Evolutionary conservation across 352 stramenopile genomes (phyloP).

Genomic region (Phytophthora quininea): DNA sequence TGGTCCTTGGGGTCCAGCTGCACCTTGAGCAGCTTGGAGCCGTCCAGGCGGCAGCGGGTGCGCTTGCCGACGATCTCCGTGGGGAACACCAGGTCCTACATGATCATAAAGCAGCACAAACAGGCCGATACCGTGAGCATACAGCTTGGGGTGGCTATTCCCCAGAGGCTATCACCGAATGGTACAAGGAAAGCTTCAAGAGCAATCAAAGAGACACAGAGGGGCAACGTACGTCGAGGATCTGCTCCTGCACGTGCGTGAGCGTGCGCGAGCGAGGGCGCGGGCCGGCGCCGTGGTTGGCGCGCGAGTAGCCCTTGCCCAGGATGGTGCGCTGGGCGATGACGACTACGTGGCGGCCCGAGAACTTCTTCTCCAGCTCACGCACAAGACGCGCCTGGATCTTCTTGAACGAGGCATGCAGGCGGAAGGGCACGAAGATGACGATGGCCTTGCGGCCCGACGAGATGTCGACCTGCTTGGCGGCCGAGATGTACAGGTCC

Average conservation of each 20-base stretch:
- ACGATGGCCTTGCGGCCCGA: conserved; percentile 97
- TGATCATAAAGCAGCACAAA: conserved; percentile 23
- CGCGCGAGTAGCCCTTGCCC: conserved; percentile 96
- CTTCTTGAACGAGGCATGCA: conserved; percentile 98
- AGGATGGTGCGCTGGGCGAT: conserved; percentile 99
- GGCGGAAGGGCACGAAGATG: conserved; percentile 98
- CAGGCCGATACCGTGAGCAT: conserved; percentile 66
- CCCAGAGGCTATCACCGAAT: conserved; percentile 90
- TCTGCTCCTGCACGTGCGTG: conserved; percentile 98
- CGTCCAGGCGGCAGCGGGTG: conserved; percentile 97
- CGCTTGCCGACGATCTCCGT: conserved; percentile 99
- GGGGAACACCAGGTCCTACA: conserved; percentile 98
- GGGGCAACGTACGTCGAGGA: conserved; percentile 94
- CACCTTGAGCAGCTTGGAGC: conserved; percentile 98
- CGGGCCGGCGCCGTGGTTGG: conserved; percentile 94
- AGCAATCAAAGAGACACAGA: conserved; percentile 9
- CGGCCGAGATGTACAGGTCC: conserved; percentile 98
- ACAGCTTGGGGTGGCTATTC: conserved; percentile 88
- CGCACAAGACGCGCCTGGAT: conserved; percentile 98
- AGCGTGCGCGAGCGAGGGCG: conserved; percentile 97
- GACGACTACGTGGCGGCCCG: conserved; percentile 97
- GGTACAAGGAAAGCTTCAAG: conserved; percentile 27
- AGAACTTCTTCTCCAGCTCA: conserved; percentile 99
- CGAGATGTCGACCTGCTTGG: conserved; percentile 98
- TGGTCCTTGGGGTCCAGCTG: conserved; percentile 99